These are phyloP conservation scores for Gentiana straminea DNA, from an alignment of 257 asterid genomes.

Conservation along the genomic window DNA sequence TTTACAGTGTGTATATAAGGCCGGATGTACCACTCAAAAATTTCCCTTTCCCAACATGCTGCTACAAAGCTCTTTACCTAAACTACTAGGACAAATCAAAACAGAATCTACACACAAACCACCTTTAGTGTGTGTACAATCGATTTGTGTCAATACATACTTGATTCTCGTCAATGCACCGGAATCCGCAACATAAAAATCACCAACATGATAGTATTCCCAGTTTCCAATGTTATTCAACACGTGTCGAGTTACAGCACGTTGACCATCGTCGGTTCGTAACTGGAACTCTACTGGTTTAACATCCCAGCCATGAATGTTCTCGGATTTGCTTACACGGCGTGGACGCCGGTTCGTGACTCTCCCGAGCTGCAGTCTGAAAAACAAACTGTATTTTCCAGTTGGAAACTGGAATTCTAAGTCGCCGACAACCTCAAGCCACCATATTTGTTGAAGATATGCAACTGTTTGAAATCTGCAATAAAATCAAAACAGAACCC, in stretches of 20 bases:
- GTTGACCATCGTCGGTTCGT: constrained; percentile 44
- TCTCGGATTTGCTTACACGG: constrained; percentile 30
- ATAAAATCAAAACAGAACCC: neutral
- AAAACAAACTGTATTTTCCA: constrained; percentile 67
- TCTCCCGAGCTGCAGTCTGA: constrained; percentile 64
- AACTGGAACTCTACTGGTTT: constrained; percentile 65
- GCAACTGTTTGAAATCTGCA: constrained; percentile 65
- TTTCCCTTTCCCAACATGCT: no score
- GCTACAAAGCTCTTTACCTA: constrained; percentile 27
- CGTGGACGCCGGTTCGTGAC: constrained; percentile 46
- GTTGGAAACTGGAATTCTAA: constrained; percentile 58
- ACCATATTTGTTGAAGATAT: constrained; percentile 85
- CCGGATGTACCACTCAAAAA: no score
- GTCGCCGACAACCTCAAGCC: constrained; percentile 78
- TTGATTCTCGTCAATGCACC: constrained; percentile 31
- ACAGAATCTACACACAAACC: constrained; percentile 78
- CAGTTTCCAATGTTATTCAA: constrained; percentile 55
- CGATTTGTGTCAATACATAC: constrained; percentile 65
- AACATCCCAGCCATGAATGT: constrained; percentile 75
- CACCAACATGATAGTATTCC: constrained; percentile 66
- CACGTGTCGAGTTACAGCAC: constrained; percentile 20
- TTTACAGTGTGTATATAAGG: no score
- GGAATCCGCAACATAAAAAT: constrained; percentile 41
- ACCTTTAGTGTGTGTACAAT: constrained; percentile 86
- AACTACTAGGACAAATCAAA: constrained; percentile 44